Evolutionary conservation across 345 rosid genomes (phyloP), one percentile per base, ranked within the genome.

Genomic region (Pistacia integerrima): DNA sequence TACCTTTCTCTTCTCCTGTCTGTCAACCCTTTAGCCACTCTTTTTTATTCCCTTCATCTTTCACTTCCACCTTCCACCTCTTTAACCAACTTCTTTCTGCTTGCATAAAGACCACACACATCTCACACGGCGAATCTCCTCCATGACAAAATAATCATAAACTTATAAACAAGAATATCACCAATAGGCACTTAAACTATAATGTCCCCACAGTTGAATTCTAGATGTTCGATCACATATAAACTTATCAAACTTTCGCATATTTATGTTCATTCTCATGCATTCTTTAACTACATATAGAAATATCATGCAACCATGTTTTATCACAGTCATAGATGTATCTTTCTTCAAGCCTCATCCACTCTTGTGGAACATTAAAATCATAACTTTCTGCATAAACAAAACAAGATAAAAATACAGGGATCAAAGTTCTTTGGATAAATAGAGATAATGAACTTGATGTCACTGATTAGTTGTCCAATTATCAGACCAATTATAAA

Each of bases 121-220:
- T 52, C 28, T 48, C 17, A 41, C 22, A 0, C 4, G 16, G 2
- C 18, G 17, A 35, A 48, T 17, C 25, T 59, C 76, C n/a, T 17
- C 0, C 5, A 17, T 58, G 8, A 41, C 20, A 59, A 72, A 48
- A 48, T 9, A 28, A 49, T 9, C 22, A 16, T 17, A 0, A 25
- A 67, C 71, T 67, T 51, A 3, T 33, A 1, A 68, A 69, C 73
- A 52, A 69, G 14, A 69, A 69, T 16, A 54, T 30, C n/a, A 4
- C 1, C 4, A 33, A 14, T 14, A 33, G 46, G 10, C 9, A 41
- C 9, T 41, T 6, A 41, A 41, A 7, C 41, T 8, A 5, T 41
- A 41, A 41, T 41, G 46, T 41, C 46, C 41, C 38, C 44, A 16
- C 44, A 25, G 25, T 25, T 25, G 25, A 25, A 25, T 25, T 25